Conservation (phyloP, 2,329 filamentous ascomycete genomes). For the Aspergillus luchuensis region DNA sequence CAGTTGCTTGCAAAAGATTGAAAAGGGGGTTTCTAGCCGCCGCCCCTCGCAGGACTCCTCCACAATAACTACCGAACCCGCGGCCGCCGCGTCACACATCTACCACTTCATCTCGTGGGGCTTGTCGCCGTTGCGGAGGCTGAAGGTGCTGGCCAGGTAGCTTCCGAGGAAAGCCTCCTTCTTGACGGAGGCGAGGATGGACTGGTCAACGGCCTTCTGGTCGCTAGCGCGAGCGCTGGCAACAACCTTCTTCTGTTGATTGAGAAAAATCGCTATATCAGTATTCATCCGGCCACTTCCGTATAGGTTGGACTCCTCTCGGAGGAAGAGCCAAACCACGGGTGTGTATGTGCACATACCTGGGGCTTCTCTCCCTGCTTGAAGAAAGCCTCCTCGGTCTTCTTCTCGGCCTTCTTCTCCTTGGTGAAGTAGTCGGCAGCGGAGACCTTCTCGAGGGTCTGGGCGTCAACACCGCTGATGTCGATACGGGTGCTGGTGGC, state of each 20-base stretch:
- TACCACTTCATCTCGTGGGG: slow-evolving; percentile 99
- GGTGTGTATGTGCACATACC: slow-evolving; percentile 64
- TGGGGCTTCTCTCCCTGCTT: slow-evolving; percentile 97
- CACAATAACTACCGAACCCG: slow-evolving; percentile 46
- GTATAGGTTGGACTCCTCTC: background rate
- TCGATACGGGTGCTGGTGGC: slow-evolving; percentile 54
- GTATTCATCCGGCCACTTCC: slow-evolving; percentile 8
- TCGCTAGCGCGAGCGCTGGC: slow-evolving; percentile 88
- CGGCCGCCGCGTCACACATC: slow-evolving; percentile 48
- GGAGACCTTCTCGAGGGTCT: slow-evolving; percentile 77
- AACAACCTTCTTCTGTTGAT: slow-evolving; percentile 89
- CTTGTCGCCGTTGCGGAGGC: slow-evolving; percentile 98
- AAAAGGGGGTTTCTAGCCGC: slow-evolving; percentile 33
- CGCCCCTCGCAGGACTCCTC: slow-evolving; percentile 42
- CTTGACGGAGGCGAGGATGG: slow-evolving; percentile 93
- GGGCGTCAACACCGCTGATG: slow-evolving; percentile 75
- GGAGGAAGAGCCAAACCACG: background rate
- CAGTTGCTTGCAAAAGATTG: no score
- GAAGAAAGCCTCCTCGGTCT: slow-evolving; percentile 99
- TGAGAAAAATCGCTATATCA: slow-evolving; percentile 1
- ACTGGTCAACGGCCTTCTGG: slow-evolving; percentile 99
- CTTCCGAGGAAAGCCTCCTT: slow-evolving; percentile 91
- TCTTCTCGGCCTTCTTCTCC: slow-evolving; percentile 88
- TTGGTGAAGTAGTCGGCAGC: slow-evolving; percentile 93
- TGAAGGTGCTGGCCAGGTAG: slow-evolving; percentile 96